Evolutionary conservation across 441 rosid genomes (phyloP), one percentile per base, ranked within the genome.

Genomic region (Eutrema salsugineum): DNA sequence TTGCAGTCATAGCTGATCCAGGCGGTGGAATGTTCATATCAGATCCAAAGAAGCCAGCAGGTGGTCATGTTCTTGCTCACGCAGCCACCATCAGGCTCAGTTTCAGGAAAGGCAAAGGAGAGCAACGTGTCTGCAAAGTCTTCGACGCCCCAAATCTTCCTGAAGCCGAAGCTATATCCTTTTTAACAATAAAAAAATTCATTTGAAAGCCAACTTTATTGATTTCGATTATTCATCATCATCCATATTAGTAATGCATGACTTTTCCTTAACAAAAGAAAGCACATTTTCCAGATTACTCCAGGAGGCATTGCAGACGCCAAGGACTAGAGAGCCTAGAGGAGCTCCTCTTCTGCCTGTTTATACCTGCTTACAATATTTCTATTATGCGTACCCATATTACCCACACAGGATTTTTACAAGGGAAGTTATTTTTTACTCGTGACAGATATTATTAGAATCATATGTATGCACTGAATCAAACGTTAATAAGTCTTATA

Each of bases 151-250:
- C 98, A 17, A 91, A 87, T 77, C 91, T 94, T 12, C 94, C 97
- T 0, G 93, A 94, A 86, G 89, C 91, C 32, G 97, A 94, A 90
- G 93, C 96, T 63, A 90, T 90, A 94, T 92, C 97, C 97, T 90
- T 88, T 1, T 53, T 1, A 28, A n/a, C 3, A 24, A 24, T 5
- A 3, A 27, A 8, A 49, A 30, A 33, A 2, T 10, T 19, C 28
- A 36, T 12, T 48, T 42, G 1, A 22, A 28, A 17, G 1, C 11
- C 16, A 8, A 53, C 28, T 53, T 24, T 16, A 0, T 22, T 10
- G 19, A 8, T 44, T 60, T 33, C 8, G 11, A 59, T 24, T 24
- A 50, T 11, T 8, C n/a, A n/a, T n/a, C n/a, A 35, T 17, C 47
- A 65, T 54, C 5, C 40, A 51, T 28, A n/a, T n/a, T n/a, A n/a